Conservation (phyloP, 2,329 filamentous ascomycete genomes). For the Dichotomopilus funicola region DNA sequence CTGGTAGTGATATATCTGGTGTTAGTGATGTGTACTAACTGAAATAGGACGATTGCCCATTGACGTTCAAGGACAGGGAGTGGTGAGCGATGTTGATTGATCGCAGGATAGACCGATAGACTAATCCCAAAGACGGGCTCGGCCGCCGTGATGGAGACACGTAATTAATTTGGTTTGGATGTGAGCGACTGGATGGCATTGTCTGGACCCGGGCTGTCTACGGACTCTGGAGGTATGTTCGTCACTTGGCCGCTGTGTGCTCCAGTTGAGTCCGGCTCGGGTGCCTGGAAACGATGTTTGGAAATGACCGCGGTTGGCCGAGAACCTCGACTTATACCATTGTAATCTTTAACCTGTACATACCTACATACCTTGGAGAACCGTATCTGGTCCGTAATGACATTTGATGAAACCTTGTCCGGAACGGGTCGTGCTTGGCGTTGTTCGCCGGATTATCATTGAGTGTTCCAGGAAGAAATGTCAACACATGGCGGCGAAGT, state of each 20-base stretch:
- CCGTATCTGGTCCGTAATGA: not conserved
- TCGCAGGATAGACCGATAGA: not conserved
- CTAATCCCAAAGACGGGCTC: not conserved
- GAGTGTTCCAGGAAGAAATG: not conserved
- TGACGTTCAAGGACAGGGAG: constrained; percentile 59
- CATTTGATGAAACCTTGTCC: not conserved
- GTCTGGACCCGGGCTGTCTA: too few relatives aligned
- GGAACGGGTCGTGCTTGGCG: not conserved
- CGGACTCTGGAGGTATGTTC: too few relatives aligned
- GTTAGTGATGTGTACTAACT: constrained; percentile 11
- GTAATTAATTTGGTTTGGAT: not conserved
- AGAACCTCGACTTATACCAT: constrained; percentile 8
- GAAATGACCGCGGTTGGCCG: not conserved
- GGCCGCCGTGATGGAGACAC: not conserved
- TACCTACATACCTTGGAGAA: constrained; percentile 7
- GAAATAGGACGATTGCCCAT: constrained; percentile 70
- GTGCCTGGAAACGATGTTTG: not conserved
- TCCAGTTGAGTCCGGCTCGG: too few relatives aligned
- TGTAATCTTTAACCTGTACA: constrained; percentile 20
- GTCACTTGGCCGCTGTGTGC: too few relatives aligned
- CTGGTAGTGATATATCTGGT: not conserved
- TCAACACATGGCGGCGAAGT: not conserved
- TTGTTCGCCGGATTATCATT: too few relatives aligned
- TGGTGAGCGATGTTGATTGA: constrained; percentile 30
- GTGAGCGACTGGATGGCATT: not conserved